Evolutionary conservation across 139 green algal species (phyloP).

Genomic region (Micromonas commoda): DNA sequence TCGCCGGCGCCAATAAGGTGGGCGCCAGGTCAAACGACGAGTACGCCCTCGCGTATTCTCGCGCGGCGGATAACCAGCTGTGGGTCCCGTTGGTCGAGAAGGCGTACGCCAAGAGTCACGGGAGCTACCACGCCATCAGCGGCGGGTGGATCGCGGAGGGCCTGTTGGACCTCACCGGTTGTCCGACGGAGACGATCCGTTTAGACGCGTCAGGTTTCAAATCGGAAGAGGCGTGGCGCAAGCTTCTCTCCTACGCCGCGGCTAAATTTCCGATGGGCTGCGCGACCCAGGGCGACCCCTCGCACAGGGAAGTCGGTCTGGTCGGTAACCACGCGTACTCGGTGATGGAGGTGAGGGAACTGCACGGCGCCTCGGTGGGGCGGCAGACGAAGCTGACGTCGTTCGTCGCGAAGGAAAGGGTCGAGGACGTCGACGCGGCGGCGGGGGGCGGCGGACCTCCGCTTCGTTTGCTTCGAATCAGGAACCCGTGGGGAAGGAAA

Average conservation of each 20-base stretch:
- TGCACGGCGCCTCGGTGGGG: conserved; percentile 15
- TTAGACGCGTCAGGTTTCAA: conserved; percentile 26
- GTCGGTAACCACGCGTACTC: conserved; percentile 32
- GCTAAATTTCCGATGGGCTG: conserved; percentile 26
- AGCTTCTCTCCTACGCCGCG: conserved; percentile 9
- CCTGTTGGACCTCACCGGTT: conserved; percentile 34
- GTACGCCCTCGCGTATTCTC: conserved; percentile 21
- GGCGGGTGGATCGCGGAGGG: conserved; percentile 35
- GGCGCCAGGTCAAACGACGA: conserved; percentile 11
- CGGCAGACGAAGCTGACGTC: conserved; percentile 19
- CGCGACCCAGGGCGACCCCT: too few relatives aligned
- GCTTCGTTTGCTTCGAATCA: conserved; percentile 25
- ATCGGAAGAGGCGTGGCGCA: conserved; percentile 11
- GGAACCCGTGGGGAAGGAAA: conserved; percentile 27
- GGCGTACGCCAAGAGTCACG: conserved; percentile 37
- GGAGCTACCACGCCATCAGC: conserved; percentile 30
- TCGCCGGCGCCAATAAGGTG: neutral
- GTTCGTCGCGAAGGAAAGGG: conserved; percentile 7
- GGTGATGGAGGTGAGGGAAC: conserved; percentile 25
- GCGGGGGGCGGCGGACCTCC: neutral
- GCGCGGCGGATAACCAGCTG: conserved; percentile 16
- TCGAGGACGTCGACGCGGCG: neutral
- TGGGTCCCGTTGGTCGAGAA: conserved; percentile 36
- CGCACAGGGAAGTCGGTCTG: conserved; percentile 5
- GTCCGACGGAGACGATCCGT: conserved; percentile 23